Evolutionary conservation across 2,329 filamentous ascomycete genomes (phyloP), one percentile per base, ranked within the genome.

Genomic region (Penicillium sp.): DNA sequence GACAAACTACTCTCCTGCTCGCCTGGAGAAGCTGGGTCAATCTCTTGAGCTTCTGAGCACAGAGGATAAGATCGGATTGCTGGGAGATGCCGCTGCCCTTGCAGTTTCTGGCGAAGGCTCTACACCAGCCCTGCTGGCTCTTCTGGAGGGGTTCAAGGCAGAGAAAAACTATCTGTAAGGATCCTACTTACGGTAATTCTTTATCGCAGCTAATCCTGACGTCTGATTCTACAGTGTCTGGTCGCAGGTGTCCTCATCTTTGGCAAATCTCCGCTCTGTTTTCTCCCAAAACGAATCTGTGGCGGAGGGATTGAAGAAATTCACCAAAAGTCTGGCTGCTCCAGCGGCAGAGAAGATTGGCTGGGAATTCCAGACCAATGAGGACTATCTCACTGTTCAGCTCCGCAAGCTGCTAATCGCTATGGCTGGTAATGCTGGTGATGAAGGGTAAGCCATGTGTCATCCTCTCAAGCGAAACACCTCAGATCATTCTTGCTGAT

Each of bases 61-160:
- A 6, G 86, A 93, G 71, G 94, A 99, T 77, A 96, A 94, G 79
- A 96, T 97, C 66, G 90, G 91, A 40, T 85, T 97, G 50, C 85
- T 97, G 56, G 92, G 90, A 57, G 95, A 96, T 67, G 91, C 93
- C 20, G 89, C 89, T 45, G 92, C 94, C 49, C 83, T 97, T 61
- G 92, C 94, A 35, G 86, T 95, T 57, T 89, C 94, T 55, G 94
- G 94, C 22, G 85, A 94, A 69, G 88, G 89, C 48, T 90, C 85
- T 4, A 96, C 92, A 0, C 81, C 91, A 23, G 89, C 89, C 8
- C 81, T 99, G 12, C 79, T 99, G 27, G 86, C 89, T 12, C 89
- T 99, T 66, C 77, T 96, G 11, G 85, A 96, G 72, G 89, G 89
- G n/a, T 92, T 97, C 74, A 82, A 85, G 57, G 79, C 83, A 49